These are phyloP conservation scores for Endocalyx cinctus DNA, from an alignment of 2,329 filamentous ascomycete species.

Conservation along the genomic window DNA sequence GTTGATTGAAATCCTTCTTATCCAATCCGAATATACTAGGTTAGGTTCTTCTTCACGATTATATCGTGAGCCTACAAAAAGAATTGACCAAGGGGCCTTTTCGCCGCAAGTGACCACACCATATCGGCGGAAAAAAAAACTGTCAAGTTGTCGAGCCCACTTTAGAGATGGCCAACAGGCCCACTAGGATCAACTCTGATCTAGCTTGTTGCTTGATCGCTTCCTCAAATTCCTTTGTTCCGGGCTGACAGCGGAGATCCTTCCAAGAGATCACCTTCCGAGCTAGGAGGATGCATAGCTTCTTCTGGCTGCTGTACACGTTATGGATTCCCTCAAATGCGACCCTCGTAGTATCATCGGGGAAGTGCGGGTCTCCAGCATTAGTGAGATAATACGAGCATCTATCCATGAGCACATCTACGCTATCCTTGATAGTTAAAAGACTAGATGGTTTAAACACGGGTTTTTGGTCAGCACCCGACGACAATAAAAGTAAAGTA, in stretches of 20 bases:
- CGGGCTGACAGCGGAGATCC: constrained; percentile 33
- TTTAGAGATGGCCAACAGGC: constrained; percentile 71
- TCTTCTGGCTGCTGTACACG: constrained; percentile 63
- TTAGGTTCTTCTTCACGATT: no score
- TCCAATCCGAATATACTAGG: no score
- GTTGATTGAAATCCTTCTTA: no score
- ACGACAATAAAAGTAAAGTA: no score
- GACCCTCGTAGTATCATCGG: constrained; percentile 41
- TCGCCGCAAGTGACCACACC: no score
- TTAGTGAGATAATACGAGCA: constrained; percentile 54
- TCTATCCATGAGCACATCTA: constrained; percentile 65
- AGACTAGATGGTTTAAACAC: no score
- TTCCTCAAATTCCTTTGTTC: constrained; percentile 50
- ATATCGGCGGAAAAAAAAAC: no score
- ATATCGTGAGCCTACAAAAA: no score
- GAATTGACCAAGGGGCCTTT: no score
- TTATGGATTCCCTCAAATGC: constrained; percentile 59
- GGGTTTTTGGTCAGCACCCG: constrained; percentile 40
- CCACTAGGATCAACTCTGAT: constrained; percentile 62
- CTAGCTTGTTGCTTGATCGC: constrained; percentile 57
- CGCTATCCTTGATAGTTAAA: constrained; percentile 74
- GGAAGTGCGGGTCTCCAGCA: constrained; percentile 46
- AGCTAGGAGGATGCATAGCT: constrained; percentile 62
- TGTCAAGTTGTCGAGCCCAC: no score
- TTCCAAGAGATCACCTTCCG: constrained; percentile 49